These are phyloP conservation scores for Trametes coccinea DNA, from an alignment of 768 basidiomycete genomes.

Conservation along the genomic window DNA sequence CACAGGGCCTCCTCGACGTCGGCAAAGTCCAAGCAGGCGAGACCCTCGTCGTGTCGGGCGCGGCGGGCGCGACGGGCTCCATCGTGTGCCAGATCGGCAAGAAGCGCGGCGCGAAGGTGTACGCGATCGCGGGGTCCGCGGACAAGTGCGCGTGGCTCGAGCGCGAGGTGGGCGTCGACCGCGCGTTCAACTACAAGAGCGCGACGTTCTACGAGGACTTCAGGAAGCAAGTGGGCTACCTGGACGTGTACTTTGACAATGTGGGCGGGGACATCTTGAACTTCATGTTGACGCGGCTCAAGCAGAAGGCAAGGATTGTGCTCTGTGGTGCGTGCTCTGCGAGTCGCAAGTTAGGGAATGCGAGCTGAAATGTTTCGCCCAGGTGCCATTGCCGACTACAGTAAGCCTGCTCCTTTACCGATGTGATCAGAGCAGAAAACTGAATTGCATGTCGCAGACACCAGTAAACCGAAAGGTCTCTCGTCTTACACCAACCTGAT, in stretches of 20 bases:
- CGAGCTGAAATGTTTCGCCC: background rate
- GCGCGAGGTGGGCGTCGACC: slow-evolving; percentile 79
- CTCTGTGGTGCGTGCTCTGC: slow-evolving; percentile 66
- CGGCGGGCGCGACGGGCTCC: slow-evolving; percentile 89
- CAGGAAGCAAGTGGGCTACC: slow-evolving; percentile 64
- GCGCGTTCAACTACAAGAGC: slow-evolving; percentile 87
- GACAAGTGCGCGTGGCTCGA: slow-evolving; percentile 90
- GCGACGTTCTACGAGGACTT: slow-evolving; percentile 69
- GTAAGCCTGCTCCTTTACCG: slow-evolving; percentile 38
- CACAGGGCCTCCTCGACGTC: slow-evolving; percentile 78
- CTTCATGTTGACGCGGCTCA: slow-evolving; percentile 70
- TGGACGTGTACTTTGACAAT: slow-evolving; percentile 88
- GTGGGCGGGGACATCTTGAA: slow-evolving; percentile 84
- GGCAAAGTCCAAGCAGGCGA: slow-evolving; percentile 83
- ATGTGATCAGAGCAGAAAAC: background rate
- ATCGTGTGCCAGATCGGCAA: slow-evolving; percentile 85
- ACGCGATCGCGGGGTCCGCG: slow-evolving; percentile 81
- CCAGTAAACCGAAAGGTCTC: slow-evolving; percentile 61
- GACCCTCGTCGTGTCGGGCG: slow-evolving; percentile 83
- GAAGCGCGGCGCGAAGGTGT: slow-evolving; percentile 74
- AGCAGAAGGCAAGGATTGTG: slow-evolving; percentile 73
- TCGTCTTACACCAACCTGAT: slow-evolving; percentile 71
- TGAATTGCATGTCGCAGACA: slow-evolving; percentile 41
- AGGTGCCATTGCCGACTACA: slow-evolving; percentile 88
- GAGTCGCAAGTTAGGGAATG: too few species aligned